Base-by-base conservation (phyloP, 2,329 filamentous ascomycete species). In the Pyricularia sp. region DNA sequence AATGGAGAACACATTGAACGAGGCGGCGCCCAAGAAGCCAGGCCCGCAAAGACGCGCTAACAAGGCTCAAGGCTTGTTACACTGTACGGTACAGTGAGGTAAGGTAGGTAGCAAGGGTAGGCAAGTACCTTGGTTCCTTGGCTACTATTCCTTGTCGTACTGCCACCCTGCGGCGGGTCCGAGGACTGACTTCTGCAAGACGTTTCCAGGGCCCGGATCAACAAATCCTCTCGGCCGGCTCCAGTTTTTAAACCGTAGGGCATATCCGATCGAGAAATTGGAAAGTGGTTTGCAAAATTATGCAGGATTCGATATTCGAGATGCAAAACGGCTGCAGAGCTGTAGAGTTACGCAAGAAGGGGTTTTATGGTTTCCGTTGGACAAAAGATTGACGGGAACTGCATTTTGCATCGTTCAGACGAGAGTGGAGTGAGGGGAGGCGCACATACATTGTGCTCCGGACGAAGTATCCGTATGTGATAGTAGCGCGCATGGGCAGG, bases 1-100 rank as follows among this genome's bases (percentile, higher is more conserved):
- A 53, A 53, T 53, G 62, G 35, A 53, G 62, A 63, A 63, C 62
- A 30, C 40, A 63, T 61, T 61, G 30, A 61, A 16, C 60, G 30
- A 35, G n/a, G 10, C 59, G 10, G 28, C 28, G 31, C 16, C 28
- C 22, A 35, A 30, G 4, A n/a, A n/a, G 28, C 60, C 30, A 28
- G 10, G 28, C 30, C 22, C 24, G 10, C 30, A 9, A 33, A 33
- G 6, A 12, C 8, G 8, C 60, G 33, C 31, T 40, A 33, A 61
- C 19, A 60, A 60, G 3, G 33, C 16, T 8, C 19, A 30, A 60
- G 19, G 31, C n/a, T 6, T n/a, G 19, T 61, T 61, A 19, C 60
- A 59, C 55, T 59, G 55, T 59, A 59, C 26, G 13, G 40, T n/a
- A n/a, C 19, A 19, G 40, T 28, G 10, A 6, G 3, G 49, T 57